A percentile compares a stretch with the other conserved stretches of the same genome.
Evolutionary conservation across 75 land plant species (phyloP).

Genomic region (Selaginella tamariscina): DNA sequence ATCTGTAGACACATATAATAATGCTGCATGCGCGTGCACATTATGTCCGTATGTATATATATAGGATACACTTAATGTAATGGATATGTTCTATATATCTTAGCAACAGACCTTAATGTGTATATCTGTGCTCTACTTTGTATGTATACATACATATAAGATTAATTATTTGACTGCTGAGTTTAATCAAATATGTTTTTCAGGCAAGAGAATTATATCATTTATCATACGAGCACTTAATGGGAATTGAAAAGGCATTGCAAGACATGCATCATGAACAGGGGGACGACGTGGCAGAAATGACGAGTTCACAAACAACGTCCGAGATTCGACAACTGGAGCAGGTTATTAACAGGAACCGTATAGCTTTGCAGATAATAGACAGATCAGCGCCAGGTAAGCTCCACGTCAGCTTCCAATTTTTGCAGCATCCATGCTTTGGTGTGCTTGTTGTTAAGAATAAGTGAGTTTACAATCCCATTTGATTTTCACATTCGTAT

Average conservation of each 20-base stretch:
- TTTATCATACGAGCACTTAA: constrained; percentile 38
- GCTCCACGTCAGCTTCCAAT: constrained; percentile 66
- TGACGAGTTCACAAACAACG: constrained; percentile 34
- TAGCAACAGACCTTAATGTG: background rate
- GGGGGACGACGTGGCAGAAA: constrained; percentile 41
- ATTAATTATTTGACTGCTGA: background rate
- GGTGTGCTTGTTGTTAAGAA: constrained; percentile 69
- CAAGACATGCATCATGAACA: too few species aligned
- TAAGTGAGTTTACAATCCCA: too few species aligned
- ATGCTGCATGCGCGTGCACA: too few species aligned
- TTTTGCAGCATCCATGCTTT: constrained; percentile 72
- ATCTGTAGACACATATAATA: too few species aligned
- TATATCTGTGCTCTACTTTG: too few species aligned
- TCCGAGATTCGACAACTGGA: constrained; percentile 60
- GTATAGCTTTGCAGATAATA: constrained; percentile 60
- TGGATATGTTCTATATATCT: too few species aligned
- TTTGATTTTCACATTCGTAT: too few species aligned
- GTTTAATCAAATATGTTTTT: background rate
- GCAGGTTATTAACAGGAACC: constrained; percentile 69
- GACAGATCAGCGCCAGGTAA: constrained; percentile 36
- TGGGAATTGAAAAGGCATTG: constrained; percentile 52
- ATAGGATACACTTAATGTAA: too few species aligned
- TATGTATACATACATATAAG: too few species aligned
- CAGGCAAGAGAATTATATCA: constrained; percentile 49
- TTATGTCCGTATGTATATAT: too few species aligned